These are phyloP conservation scores for Harrya chromipes DNA, from an alignment of 768 basidiomycete species.

Conservation along the genomic window DNA sequence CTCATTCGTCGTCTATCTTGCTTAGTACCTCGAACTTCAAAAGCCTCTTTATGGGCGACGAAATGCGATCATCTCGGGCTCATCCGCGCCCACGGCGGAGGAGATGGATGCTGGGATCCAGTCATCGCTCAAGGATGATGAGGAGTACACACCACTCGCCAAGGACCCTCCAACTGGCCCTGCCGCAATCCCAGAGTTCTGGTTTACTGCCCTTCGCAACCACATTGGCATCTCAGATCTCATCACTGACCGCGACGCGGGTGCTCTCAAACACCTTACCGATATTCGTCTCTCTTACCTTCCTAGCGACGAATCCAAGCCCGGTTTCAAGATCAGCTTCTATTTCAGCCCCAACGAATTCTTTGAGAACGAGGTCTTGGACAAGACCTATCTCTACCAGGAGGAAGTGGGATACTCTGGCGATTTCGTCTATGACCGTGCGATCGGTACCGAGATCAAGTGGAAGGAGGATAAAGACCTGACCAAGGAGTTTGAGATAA, in stretches of 20 bases:
- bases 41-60: constrained; percentile 88
- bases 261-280: constrained; percentile 75
- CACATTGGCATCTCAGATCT: constrained; percentile 82
- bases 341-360: constrained; percentile 78
- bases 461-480: constrained; percentile 99
- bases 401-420: constrained; percentile 93
- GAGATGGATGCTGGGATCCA: constrained; percentile 83
- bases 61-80: constrained; percentile 77
- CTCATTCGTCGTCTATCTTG: constrained; percentile 5
- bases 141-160: constrained; percentile 60
- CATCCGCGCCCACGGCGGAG: constrained; percentile 65
- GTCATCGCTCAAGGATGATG: constrained; percentile 72
- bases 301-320: constrained; percentile 56
- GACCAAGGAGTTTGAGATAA: constrained; percentile 96
- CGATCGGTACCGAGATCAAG: constrained; percentile 86
- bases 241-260: constrained; percentile 91
- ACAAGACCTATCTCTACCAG: constrained; percentile 93
- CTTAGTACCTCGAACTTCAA: constrained; percentile 70
- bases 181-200: constrained; percentile 84
- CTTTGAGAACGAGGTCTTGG: constrained; percentile 80
- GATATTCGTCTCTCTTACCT: constrained; percentile 85
- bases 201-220: constrained; percentile 95
- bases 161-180: constrained; percentile 43
- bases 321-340: constrained; percentile 92
- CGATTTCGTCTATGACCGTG: constrained; percentile 95